Base-by-base conservation (phyloP, 2,329 filamentous ascomycete genomes). In the Aplosporella prunicola region DNA sequence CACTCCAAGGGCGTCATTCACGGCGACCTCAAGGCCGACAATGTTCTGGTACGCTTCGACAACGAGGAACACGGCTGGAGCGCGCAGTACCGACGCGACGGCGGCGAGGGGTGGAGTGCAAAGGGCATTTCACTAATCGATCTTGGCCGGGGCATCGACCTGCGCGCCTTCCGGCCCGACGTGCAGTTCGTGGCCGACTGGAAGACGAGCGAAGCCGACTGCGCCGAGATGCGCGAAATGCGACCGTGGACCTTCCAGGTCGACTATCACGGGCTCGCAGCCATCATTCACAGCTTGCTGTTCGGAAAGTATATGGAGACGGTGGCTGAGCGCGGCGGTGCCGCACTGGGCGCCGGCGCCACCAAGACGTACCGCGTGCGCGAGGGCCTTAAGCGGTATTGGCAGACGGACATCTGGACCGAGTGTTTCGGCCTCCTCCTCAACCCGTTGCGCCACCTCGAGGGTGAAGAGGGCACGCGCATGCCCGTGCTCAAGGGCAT, bases 241-340 rank as follows among this genome's bases (percentile, higher is more conserved):
- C 74, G 89, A 1, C 87, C 88, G 1, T 98, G 91, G 91, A 96
- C 89, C 1, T 95, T 87, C 67, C 91, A 98, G 58, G 85, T 95
- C 47, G 91, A 98, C 64, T 93, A 96, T 51, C 85, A 93, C 58
- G 91, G 91, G 9, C 71, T 95, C 0, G 91, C 91, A 0, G 87
- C 86, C 4, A 83, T 85, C 16, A 69, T 96, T 4, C 87, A 98
- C 61, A 81, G 78, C 28, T 73, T 98, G 49, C 73, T 98, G 3
- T 98, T 95, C 55, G 89, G 91, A 8, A 87, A 84, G 53, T 96
- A 96, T 62, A 91, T 98, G 51, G 85, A 94, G 55, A 93, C 86
- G 1, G 57, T 71, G 1, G 67, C 55, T 4, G 64, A 64, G 39
- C 58, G 60, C 25, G 57, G 60, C 30, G 53, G 54, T 11, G 71